Evolutionary conservation across 2,329 filamentous ascomycete species (phyloP).

Genomic region (Catunica adiposa): DNA sequence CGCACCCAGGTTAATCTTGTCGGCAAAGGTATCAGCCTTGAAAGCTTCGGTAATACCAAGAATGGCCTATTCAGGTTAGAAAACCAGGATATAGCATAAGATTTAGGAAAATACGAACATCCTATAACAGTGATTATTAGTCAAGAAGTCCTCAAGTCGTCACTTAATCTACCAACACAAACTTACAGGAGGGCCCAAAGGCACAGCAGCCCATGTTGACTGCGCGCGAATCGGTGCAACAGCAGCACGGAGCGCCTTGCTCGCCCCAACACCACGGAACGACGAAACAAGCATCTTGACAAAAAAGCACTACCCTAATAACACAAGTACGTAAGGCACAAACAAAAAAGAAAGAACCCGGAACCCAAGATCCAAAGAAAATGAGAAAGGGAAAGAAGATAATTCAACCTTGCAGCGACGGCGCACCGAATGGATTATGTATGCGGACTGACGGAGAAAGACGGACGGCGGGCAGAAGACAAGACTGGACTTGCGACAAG

Average conservation of each 20-base stretch:
- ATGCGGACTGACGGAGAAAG: too few relatives aligned
- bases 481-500: too few relatives aligned
- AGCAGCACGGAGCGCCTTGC: constrained; percentile 24
- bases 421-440: too few relatives aligned
- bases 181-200: constrained; percentile 85
- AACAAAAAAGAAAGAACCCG: too few relatives aligned
- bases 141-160: constrained; percentile 2
- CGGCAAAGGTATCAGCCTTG: constrained; percentile 82
- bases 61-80: constrained; percentile 44
- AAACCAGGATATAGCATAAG: neutral
- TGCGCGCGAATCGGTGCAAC: constrained; percentile 34
- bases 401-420: too few relatives aligned
- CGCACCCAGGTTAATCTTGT: constrained; percentile 95
- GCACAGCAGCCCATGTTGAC: constrained; percentile 80
- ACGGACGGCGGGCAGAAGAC: too few relatives aligned
- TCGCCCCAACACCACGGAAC: constrained; percentile 28
- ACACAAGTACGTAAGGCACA: too few relatives aligned
- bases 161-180: neutral
- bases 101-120: constrained; percentile 10
- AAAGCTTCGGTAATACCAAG: constrained; percentile 95
- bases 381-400: too few relatives aligned
- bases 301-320: too few relatives aligned
- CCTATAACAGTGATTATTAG: constrained; percentile 8
- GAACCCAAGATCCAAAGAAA: too few relatives aligned
- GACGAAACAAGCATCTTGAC: constrained; percentile 29